Evolutionary conservation across 1,284 basidiomycete species (phyloP), one percentile per base, ranked within the genome.

Genomic region (Moesziomyces antarcticus): DNA sequence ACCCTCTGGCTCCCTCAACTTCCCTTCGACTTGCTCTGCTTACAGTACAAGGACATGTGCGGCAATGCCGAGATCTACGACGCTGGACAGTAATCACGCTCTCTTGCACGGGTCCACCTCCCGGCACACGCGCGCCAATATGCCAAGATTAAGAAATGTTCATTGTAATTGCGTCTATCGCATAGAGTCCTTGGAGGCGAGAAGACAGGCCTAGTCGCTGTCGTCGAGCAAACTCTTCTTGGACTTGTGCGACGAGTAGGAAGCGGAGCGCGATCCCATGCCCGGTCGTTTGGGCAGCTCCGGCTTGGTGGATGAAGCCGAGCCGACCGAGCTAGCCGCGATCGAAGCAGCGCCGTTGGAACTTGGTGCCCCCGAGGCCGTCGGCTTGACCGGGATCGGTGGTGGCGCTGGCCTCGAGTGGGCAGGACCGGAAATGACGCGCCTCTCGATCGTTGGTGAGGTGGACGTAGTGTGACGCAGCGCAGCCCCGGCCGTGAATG

Each of bases 31-130:
- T 27, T 6, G 25, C 5, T 27, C 6, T 27, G 18, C 13, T 43
- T 37, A 45, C 52, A 76, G 74, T 76, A 73, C 63, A 73, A 74
- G 42, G 67, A 73, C 56, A 73, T 70, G 66, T 56, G 62, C 50
- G 71, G 71, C 24, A 68, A 71, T 22, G 66, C 66, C 49, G 71
- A 76, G 10, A 56, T 76, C 11, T 76, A 63, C 60, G 74, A 76
- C 30, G 72, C 66, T 14, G 70, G 70, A 42, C 74, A 73, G 51
- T 76, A 54, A 40, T 40, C 37, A 14, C 16, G 16, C 37, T 27
- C 10, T 7, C 30, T 33, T 33, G 30, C 30, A 13, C 30, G 3
- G 8, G 11, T 33, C 11, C 30, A 27, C 6, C 25, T 27, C 25
- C 6, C 16, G 3, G 7, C 37, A 40, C 37, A 18, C 37, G 16